These are phyloP conservation scores for Ormosia emarginata DNA, from an alignment of 306 rosid genomes.

Conservation along the genomic window DNA sequence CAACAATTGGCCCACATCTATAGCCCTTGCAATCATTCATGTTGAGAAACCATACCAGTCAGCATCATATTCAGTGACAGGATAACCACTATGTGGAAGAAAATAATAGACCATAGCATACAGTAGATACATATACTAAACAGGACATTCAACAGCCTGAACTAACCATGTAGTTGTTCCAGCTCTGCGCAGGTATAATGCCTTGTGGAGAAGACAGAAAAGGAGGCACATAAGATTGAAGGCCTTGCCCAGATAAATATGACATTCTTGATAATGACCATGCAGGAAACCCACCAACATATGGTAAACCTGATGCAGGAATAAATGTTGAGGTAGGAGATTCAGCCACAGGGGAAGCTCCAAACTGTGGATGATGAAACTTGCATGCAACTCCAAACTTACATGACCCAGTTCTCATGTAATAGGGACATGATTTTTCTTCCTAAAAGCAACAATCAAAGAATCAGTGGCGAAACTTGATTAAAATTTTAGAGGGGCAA, in stretches of 20 bases:
- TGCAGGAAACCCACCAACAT: slow-evolving; percentile 58
- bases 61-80: not conserved
- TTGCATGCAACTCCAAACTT: slow-evolving; percentile 97
- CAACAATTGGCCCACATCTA: not conserved
- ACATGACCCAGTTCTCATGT: slow-evolving; percentile 82
- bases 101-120: not conserved
- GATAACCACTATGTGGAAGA: not conserved
- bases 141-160: not conserved
- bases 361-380: slow-evolving; percentile 81
- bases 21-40: not conserved
- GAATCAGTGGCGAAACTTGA: not conserved
- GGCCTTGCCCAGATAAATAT: slow-evolving; percentile 59
- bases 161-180: slow-evolving; percentile 90
- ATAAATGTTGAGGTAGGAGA: slow-evolving; percentile 52
- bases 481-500: too few species aligned
- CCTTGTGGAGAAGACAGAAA: slow-evolving; percentile 70
- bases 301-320: slow-evolving; percentile 63
- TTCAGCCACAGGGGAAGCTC: slow-evolving; percentile 45
- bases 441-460: slow-evolving; percentile 48
- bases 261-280: slow-evolving; percentile 75
- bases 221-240: slow-evolving; percentile 70
- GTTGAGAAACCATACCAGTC: not conserved
- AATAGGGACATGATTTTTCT: slow-evolving; percentile 83
- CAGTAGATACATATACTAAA: not conserved
- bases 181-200: slow-evolving; percentile 57